These are phyloP conservation scores for Kazachstania bromeliacearum DNA, from an alignment of 805 yeast species.

Conservation along the genomic window DNA sequence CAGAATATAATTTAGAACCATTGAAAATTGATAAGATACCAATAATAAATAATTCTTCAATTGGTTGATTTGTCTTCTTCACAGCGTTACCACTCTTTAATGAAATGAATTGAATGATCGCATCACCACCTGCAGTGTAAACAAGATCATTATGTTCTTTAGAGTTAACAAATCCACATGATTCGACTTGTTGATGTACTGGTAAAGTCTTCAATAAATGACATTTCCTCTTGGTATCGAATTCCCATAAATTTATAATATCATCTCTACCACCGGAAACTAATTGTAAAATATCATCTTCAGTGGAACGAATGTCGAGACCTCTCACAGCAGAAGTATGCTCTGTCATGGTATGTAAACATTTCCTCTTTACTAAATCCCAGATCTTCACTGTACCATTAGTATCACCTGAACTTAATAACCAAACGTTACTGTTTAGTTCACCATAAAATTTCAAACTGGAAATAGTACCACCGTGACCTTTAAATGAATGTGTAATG, in stretches of 20 bases:
- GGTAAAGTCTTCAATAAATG: conserved; percentile 61
- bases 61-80: conserved; percentile 36
- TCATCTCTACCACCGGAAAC: conserved; percentile 88
- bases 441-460: conserved; percentile 69
- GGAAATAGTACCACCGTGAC: conserved; percentile 86
- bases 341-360: conserved; percentile 53
- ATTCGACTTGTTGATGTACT: conserved; percentile 62
- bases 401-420: conserved; percentile 63
- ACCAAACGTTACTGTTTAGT: conserved; percentile 62
- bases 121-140: conserved; percentile 69
- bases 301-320: conserved; percentile 41
- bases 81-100: conserved; percentile 38
- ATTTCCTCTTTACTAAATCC: conserved; percentile 64
- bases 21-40: conserved; percentile 42
- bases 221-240: conserved; percentile 43
- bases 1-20: conserved; percentile 36
- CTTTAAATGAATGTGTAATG: conserved; percentile 82
- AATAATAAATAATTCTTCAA: conserved; percentile 64
- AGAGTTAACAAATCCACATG: conserved; percentile 46
- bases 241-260: conserved; percentile 40
- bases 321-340: conserved; percentile 86
- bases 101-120: conserved; percentile 60
- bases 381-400: conserved; percentile 48
- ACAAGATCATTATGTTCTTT: conserved; percentile 32
- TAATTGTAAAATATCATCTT: conserved; percentile 39